A percentile compares a stretch with the other conserved stretches of the same genome.
Evolutionary conservation across 192 early-diverging fungal species (phyloP).

Genomic region (Coemansia sp.): DNA sequence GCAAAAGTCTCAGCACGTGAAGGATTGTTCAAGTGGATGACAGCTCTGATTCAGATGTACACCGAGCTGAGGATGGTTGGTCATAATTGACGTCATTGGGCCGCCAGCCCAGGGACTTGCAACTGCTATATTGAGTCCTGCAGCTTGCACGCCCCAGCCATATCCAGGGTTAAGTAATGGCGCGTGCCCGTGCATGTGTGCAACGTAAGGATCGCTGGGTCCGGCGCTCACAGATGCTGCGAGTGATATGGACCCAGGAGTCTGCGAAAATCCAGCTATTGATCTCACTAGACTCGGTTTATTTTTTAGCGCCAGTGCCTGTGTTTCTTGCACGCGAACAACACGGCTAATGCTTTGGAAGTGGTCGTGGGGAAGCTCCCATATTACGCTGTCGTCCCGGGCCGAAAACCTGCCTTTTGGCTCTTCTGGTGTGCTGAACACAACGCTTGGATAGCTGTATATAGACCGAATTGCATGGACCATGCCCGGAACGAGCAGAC

Average conservation of each 20-base stretch:
- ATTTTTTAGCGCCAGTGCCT: constrained; percentile 17
- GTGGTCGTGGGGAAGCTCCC: constrained; percentile 41
- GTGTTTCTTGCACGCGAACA: constrained; percentile 30
- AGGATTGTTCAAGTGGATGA: not conserved
- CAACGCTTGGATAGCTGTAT: constrained; percentile 38
- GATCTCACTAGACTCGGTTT: constrained; percentile 20
- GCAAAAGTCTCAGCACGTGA: not conserved
- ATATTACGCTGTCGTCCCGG: constrained; percentile 40
- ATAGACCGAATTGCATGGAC: constrained; percentile 39
- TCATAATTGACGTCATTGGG: not conserved
- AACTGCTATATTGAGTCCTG: not conserved
- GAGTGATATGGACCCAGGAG: constrained; percentile 18
- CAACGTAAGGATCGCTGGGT: constrained; percentile 22
- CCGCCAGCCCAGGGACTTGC: not conserved
- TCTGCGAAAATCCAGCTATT: constrained; percentile 22
- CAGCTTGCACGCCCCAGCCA: constrained; percentile 24
- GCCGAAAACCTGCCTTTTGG: constrained; percentile 13
- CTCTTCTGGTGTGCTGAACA: constrained; percentile 24
- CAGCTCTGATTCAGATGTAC: not conserved
- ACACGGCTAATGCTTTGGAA: constrained; percentile 41
- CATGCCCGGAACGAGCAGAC: constrained; percentile 34
- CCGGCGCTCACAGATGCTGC: not conserved
- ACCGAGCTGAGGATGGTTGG: not conserved
- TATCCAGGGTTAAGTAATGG: constrained; percentile 47
- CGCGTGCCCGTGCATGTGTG: constrained; percentile 32